A percentile compares a stretch with the other conserved stretches of the same genome.
phyloP scores from a whole-genome alignment of 2,329 filamentous ascomycete species.

The Trichophyton mentagrophytes region DNA sequence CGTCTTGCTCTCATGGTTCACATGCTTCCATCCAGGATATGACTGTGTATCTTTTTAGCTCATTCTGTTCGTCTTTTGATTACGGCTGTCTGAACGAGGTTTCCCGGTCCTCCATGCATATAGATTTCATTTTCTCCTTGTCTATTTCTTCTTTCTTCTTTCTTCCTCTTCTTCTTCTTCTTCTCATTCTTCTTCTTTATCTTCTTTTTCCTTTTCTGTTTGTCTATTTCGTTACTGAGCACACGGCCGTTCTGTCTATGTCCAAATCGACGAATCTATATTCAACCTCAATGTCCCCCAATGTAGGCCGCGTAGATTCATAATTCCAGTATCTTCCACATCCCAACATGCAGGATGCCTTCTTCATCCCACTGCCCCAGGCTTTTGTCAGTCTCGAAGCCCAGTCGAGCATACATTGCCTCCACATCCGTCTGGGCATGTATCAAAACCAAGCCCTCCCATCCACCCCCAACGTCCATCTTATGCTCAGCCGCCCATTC shows the following conservation, averaged over 20 bases:
- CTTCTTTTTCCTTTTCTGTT: neutral
- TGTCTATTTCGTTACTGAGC: neutral
- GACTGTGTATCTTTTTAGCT: neutral
- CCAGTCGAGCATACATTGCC: constrained; percentile 54
- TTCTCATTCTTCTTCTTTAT: neutral
- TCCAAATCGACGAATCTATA: neutral
- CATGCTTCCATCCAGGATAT: neutral
- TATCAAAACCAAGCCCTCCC: constrained; percentile 62
- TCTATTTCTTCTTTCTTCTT: neutral
- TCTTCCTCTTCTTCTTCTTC: neutral
- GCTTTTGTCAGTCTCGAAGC: constrained; percentile 59
- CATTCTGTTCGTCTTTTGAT: neutral
- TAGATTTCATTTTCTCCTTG: neutral
- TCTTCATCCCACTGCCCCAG: constrained; percentile 75
- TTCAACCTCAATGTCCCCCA: neutral
- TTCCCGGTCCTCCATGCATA: constrained; percentile 1
- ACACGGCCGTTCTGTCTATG: neutral
- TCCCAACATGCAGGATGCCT: constrained; percentile 71
- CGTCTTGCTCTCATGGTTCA: neutral
- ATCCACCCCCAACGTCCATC: constrained; percentile 33
- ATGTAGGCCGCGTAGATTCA: neutral
- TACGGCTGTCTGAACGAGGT: neutral
- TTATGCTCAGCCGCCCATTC: constrained; percentile 52
- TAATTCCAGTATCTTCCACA: constrained; percentile 49
- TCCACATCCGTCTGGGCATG: constrained; percentile 63